These are phyloP conservation scores for Chlamydomonas schloesseri DNA, from an alignment of 139 green algal genomes.

Conservation along the genomic window DNA sequence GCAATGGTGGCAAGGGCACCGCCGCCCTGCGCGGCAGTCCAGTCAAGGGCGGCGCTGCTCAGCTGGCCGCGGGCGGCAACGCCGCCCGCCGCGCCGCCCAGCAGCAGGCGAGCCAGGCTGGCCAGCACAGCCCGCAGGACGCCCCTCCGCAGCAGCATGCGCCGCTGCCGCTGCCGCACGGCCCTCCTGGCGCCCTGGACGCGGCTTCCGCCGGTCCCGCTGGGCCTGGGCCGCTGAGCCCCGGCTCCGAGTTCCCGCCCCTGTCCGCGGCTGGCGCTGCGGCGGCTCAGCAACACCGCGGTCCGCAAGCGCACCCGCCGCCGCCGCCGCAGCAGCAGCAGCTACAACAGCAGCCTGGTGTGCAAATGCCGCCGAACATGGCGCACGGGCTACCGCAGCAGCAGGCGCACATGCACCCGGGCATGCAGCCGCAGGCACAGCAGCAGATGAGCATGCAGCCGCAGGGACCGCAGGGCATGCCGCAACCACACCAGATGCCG, in stretches of 20 bases:
- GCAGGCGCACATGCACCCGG: neutral
- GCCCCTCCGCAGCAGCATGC: neutral
- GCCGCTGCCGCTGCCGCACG: neutral
- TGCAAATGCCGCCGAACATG: neutral
- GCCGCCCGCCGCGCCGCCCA: slow-evolving; percentile 8
- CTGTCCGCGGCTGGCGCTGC: neutral
- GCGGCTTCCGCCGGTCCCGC: too few species aligned
- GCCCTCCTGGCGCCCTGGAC: neutral
- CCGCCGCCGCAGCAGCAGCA: neutral
- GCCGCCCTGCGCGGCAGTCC: neutral
- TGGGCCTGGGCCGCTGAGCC: slow-evolving; percentile 16
- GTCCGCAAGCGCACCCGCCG: neutral
- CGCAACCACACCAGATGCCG: neutral
- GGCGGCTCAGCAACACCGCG: neutral
- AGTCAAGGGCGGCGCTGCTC: neutral
- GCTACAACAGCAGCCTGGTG: neutral
- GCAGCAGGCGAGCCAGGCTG: neutral
- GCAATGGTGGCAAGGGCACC: neutral
- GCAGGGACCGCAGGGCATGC: neutral
- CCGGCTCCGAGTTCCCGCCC: slow-evolving; percentile 34
- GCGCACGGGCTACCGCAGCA: neutral
- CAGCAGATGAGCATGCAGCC: neutral
- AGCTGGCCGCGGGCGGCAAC: neutral
- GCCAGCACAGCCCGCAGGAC: too few species aligned
- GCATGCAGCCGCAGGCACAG: neutral